Evolutionary conservation across 2,329 filamentous ascomycete species (phyloP), one percentile per base, ranked within the genome.

Genomic region (Xylaria polymorpha): DNA sequence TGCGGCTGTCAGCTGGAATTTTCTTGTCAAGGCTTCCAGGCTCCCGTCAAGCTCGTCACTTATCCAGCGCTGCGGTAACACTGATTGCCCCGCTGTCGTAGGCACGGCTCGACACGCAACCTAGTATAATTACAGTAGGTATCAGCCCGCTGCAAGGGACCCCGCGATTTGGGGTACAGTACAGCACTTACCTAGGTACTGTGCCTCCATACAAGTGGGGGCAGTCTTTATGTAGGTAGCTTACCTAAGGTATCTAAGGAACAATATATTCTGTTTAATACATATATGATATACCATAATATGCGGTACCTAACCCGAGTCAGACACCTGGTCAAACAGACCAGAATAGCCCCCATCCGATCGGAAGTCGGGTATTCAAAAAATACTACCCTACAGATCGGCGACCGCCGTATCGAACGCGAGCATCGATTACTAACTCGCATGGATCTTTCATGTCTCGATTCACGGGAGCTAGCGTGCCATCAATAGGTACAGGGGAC

Each of bases 91-190:
- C 66, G 50, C 66, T 35, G 44, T 61, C 43, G 55, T 32, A 68
- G 66, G 66, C 66, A 68, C 55, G 22, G 43, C 32, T 43, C 20
- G 48, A 64, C 50, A 39, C 66, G 66, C 61, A 68, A 68, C 58
- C 25, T 29, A n/a, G n/a, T 29, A 29, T 29, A n/a, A n/a, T n/a
- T n/a, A n/a, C n/a, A n/a, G n/a, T n/a, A n/a, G n/a, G n/a, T 37
- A 1, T 18, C 14, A 20, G 12, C 20, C 46, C 20, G 35, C 51
- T 44, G 14, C 43, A 39, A 14, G 14, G 8, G 32, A 44, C 62
- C 44, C 62, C 61, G 51, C 61, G 46, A 60, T 50, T 39, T 22
- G 29, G 57, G 18, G 29, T 46, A 29, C 3, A 25, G 18, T n/a
- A 8, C 35, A 15, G 41, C n/a, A n/a, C n/a, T n/a, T 25, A 43